Percentiles rank a stretch among this genome's conserved stretches.
These are phyloP conservation scores for Chlamydomonas sphaeroides DNA, from an alignment of 139 green algal genomes.

Conservation along the genomic window DNA sequence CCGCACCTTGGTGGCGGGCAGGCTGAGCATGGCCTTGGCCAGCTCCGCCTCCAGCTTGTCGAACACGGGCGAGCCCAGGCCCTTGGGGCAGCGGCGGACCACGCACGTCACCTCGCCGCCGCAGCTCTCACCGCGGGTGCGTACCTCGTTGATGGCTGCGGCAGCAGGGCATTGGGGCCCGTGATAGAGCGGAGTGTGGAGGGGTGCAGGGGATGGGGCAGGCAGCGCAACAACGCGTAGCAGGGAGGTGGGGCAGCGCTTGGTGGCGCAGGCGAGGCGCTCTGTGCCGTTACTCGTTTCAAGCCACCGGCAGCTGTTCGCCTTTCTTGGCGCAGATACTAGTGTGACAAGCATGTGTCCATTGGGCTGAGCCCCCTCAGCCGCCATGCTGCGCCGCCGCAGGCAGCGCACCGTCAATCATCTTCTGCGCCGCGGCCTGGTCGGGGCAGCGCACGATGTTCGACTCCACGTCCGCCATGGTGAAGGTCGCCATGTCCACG, in stretches of 20 bases:
- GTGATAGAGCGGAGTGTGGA: too few relatives aligned
- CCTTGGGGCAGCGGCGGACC: slow-evolving; percentile 87
- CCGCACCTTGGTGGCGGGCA: slow-evolving; percentile 93
- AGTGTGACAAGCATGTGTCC: too few relatives aligned
- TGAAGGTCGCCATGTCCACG: slow-evolving; percentile 84
- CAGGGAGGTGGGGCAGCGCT: too few relatives aligned
- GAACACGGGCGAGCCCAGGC: slow-evolving; percentile 93
- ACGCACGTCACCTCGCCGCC: slow-evolving; percentile 98
- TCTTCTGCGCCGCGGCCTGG: slow-evolving; percentile 80
- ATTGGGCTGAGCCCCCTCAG: too few relatives aligned
- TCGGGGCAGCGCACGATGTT: slow-evolving; percentile 98
- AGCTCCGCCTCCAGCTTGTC: slow-evolving; percentile 99
- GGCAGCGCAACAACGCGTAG: too few relatives aligned
- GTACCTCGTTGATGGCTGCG: slow-evolving; percentile 95
- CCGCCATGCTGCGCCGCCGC: neutral
- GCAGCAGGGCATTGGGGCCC: too few relatives aligned
- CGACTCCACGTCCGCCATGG: slow-evolving; percentile 90
- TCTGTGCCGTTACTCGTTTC: too few relatives aligned
- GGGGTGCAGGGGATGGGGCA: too few relatives aligned
- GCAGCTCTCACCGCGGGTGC: slow-evolving; percentile 91
- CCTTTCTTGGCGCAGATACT: too few relatives aligned
- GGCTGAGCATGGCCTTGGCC: slow-evolving; percentile 93
- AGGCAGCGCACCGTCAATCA: slow-evolving; percentile 83
- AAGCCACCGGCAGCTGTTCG: too few relatives aligned
- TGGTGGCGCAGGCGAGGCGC: too few relatives aligned